Evolutionary conservation across 2,329 filamentous ascomycete genomes (phyloP).

Genomic region (Geoglossum cookeanum): DNA sequence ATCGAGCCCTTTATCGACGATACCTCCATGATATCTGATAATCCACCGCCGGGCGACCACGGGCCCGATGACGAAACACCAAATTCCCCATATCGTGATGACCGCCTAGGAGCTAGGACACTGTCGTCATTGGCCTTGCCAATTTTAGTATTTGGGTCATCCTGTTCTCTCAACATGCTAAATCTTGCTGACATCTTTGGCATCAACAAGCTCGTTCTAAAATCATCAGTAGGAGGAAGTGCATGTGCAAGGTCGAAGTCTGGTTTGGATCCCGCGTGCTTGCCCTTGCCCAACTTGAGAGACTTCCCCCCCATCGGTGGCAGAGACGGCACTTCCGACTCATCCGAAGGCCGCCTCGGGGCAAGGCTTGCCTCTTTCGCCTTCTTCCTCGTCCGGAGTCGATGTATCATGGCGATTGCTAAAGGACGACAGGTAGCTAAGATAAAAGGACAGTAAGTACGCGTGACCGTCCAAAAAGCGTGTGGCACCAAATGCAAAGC

Average conservation of each 20-base stretch:
- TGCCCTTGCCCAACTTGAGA: constrained; percentile 29
- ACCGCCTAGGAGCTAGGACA: constrained; percentile 64
- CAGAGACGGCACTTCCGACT: constrained; percentile 26
- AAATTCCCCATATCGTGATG: constrained; percentile 59
- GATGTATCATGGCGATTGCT: constrained; percentile 18
- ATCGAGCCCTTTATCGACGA: constrained; percentile 52
- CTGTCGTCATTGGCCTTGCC: constrained; percentile 94
- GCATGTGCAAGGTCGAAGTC: constrained; percentile 55
- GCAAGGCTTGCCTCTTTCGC: constrained; percentile 20
- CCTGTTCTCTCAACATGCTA: constrained; percentile 90
- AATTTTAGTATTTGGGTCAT: constrained; percentile 72
- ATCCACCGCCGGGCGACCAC: constrained; percentile 16
- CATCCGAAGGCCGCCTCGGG: constrained; percentile 37
- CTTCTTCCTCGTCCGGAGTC: constrained; percentile 24
- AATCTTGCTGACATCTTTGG: constrained; percentile 86
- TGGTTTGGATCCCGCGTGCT: constrained; percentile 35
- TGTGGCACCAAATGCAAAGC: neutral
- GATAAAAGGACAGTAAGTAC: neutral
- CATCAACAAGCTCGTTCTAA: constrained; percentile 91
- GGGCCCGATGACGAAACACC: constrained; percentile 32
- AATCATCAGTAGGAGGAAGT: constrained; percentile 70
- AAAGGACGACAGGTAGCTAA: neutral
- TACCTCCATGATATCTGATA: constrained; percentile 80
- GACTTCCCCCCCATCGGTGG: constrained; percentile 19
- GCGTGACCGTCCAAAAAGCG: neutral